Conservation (phyloP, 768 basidiomycete genomes). For the Sporobolomyces pararoseus region DNA sequence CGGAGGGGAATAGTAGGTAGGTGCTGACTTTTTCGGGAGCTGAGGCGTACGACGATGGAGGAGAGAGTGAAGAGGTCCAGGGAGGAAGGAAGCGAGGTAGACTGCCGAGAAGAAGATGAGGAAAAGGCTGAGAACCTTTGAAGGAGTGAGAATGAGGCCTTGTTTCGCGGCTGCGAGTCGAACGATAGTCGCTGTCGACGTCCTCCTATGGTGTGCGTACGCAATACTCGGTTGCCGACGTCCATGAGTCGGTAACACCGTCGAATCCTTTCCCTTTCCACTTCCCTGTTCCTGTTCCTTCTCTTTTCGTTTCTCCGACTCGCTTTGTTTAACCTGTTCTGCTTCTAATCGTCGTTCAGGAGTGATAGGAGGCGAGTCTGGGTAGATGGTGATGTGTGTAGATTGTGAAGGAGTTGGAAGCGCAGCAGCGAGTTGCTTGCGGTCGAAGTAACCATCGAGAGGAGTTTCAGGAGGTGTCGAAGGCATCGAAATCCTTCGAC, state of each 20-base stretch:
- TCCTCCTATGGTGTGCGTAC: conserved; percentile 30
- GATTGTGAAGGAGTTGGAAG: not conserved
- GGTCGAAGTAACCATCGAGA: conserved; percentile 17
- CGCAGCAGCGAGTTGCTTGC: too few species aligned
- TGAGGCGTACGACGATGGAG: not conserved
- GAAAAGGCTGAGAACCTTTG: conserved; percentile 13
- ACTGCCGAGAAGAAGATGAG: conserved; percentile 17
- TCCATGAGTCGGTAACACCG: not conserved
- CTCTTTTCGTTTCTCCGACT: not conserved
- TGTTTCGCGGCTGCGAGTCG: conserved; percentile 10
- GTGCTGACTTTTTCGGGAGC: not conserved
- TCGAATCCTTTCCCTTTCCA: not conserved
- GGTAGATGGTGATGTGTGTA: conserved; percentile 6
- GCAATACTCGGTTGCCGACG: not conserved
- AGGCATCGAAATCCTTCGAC: conserved; percentile 18
- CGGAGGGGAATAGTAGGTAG: not conserved
- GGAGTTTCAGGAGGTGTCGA: conserved; percentile 30
- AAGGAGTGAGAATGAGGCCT: conserved; percentile 13
- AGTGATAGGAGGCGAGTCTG: conserved; percentile 10
- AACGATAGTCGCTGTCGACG: conserved; percentile 23
- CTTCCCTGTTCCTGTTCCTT: not conserved
- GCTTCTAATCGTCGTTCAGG: not conserved
- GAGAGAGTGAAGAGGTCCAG: conserved; percentile 2
- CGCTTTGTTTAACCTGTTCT: too few species aligned
- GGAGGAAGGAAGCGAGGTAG: conserved; percentile 30